Base-by-base conservation (phyloP, 805 yeast genomes). In the Candida pseudofarinosa region DNA sequence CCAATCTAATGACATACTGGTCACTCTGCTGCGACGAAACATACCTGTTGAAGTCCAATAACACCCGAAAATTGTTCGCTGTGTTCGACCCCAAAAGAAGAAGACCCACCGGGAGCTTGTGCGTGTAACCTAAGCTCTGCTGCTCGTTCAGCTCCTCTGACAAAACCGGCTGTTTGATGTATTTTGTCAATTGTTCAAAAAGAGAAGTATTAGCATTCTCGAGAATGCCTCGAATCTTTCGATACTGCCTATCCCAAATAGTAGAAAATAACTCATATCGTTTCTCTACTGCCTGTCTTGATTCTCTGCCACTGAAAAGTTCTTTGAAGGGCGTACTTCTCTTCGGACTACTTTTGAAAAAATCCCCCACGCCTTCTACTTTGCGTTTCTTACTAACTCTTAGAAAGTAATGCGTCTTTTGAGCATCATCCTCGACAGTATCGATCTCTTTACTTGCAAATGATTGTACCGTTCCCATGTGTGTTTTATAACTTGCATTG, bases 61-160 rank as follows among this genome's bases (percentile, higher is more conserved):
- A 49, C 10, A 68, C 62, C 18, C 74, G 53, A 34, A 58, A 49
- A 49, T 69, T 70, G 47, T 69, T 69, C 30, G 73, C 72, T 8
- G 63, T 63, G 48, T 70, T 69, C 13, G 73, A 60, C 20, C 69
- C 63, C 39, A 70, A 50, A 45, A 58, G 67, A 15, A 70, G 52
- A 41, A 61, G 66, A 2, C 67, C 73, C 7, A 59, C 53, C 8
- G 60, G 59, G 5, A 68, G 45, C 43, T 62, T 60, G 13, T 28
- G 40, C 12, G 35, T 34, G 13, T 15, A 19, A 12, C 28, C 23
- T 15, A 37, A 17, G 19, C 28, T 28, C 15, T 8, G 18, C 5
- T 36, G 10, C 8, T 31, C 30, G n/a, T 33, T 17, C n/a, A 19
- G 18, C 23, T 39, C 17, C 5, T 20, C 10, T 37, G 40, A 14